A percentile compares a stretch with the other conserved stretches of the same genome.
These are phyloP conservation scores for Aspergillus phoenicis DNA, from an alignment of 2,329 filamentous ascomycete genomes.

Conservation along the genomic window DNA sequence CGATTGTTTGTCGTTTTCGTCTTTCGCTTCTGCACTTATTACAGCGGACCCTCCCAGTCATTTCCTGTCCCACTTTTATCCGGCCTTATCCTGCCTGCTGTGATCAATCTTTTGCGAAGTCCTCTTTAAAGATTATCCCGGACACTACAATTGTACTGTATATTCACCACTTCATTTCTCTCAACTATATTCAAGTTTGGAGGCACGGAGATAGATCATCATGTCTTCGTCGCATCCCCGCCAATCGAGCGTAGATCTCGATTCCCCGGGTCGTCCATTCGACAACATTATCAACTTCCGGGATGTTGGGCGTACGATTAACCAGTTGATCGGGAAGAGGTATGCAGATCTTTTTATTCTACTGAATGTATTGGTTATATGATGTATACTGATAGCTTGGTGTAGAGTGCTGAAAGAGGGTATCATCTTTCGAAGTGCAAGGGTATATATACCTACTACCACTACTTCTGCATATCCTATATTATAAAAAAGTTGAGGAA, in stretches of 20 bases:
- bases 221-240: slow-evolving; percentile 18
- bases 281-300: slow-evolving; percentile 73
- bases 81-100: too few species aligned
- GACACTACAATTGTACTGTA: neutral
- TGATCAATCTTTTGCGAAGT: too few species aligned
- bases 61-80: too few species aligned
- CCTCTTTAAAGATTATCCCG: too few species aligned
- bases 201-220: neutral
- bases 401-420: slow-evolving; percentile 59
- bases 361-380: neutral
- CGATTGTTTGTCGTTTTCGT: too few species aligned
- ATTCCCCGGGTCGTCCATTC: slow-evolving; percentile 44
- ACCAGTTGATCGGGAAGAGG: slow-evolving; percentile 60
- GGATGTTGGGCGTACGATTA: slow-evolving; percentile 71
- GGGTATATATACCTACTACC: slow-evolving; percentile 46
- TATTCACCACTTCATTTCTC: neutral
- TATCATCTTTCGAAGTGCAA: slow-evolving; percentile 68
- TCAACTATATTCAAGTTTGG: too few species aligned
- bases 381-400: slow-evolving; percentile 7
- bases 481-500: neutral
- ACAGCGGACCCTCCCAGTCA: too few species aligned
- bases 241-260: slow-evolving; percentile 36
- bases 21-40: too few species aligned
- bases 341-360: slow-evolving; percentile 35
- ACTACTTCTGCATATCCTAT: neutral